Base-by-base conservation (phyloP, 2,329 filamentous ascomycete species). In the Fusarium tjaetaba region DNA sequence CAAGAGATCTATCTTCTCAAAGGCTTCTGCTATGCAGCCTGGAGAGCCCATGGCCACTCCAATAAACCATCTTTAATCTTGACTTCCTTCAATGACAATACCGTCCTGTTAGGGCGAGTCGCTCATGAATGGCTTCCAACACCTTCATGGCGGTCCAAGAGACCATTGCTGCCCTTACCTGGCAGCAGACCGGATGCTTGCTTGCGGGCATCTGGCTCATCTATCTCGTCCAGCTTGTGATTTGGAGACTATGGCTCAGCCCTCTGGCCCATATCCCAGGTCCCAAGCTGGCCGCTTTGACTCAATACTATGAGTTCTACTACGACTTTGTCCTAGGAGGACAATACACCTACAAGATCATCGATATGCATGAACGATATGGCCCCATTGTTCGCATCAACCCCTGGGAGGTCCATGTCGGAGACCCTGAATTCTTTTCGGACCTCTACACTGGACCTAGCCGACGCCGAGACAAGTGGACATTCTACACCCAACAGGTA, bases 291-390 rank as follows among this genome's bases (percentile, higher is more conserved):
- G 82, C 83, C 32, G 82, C 82, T 9, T 71, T 82, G 53, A 83
- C 82, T 55, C 77, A 81, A 57, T 82, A 80, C 77, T 84, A 84
- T 64, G 82, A 84, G 69, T 80, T 81, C 55, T 86, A 85, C 74
- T 85, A 85, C 65, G 84, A 86, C 61, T 77, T 85, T 26, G 61
- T 84, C 46, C 76, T 82, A 11, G 80, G 81, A 11, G 85, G 84
- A 4, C 78, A 84, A 73, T 86, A 85, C 67, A 84, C 78, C 20
- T 84, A 81, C 73, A 81, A 85, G 62, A 83, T 86, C 28, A 74
- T 79, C 46, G 77, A 82, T 58, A 74, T 86, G 73, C 85, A 86
- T 72, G 73, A 82, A 52, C 71, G 77, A 70, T 86, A 85, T 63
- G 85, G 85, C 11, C 79, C 80, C 11, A 82, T 85, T 46, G 76